phyloP scores from a whole-genome alignment of 441 rosid genomes.

The Aquilaria agallochum region DNA sequence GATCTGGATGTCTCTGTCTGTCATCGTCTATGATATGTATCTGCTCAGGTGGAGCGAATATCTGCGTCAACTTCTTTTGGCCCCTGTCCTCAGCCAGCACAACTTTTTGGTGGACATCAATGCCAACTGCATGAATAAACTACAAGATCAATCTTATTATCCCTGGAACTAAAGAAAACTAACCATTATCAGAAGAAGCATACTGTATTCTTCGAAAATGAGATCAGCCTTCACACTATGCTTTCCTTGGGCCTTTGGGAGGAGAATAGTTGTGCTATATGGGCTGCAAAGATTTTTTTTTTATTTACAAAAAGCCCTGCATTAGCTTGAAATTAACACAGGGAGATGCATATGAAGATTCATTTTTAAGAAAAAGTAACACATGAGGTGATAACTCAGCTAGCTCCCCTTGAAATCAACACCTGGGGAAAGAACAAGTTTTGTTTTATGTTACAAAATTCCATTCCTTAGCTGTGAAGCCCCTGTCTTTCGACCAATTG shows the following conservation, averaged over 20 bases:
- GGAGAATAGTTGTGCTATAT: conserved; percentile 47
- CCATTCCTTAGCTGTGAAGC: too few relatives aligned
- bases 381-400: too few relatives aligned
- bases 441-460: too few relatives aligned
- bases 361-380: too few relatives aligned
- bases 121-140: conserved; percentile 58
- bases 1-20: conserved; percentile 19
- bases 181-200: conserved; percentile 11
- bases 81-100: conserved; percentile 37
- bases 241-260: conserved; percentile 48
- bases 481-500: too few relatives aligned
- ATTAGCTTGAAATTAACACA: too few relatives aligned
- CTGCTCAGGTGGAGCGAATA: conserved; percentile 36
- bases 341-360: too few relatives aligned
- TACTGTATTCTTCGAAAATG: conserved; percentile 89
- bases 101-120: conserved; percentile 71
- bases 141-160: conserved; percentile 3
- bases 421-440: too few relatives aligned
- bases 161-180: background rate
- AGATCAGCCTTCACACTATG: conserved; percentile 80
- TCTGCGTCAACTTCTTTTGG: conserved; percentile 34
- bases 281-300: conserved; percentile 51
- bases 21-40: conserved; percentile 36
- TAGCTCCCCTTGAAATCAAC: too few relatives aligned
- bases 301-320: too few relatives aligned